Percentiles rank a stretch among this genome's conserved stretches.
Evolutionary conservation across 805 yeast genomes (phyloP).

Genomic region (Metschnikowia picachoensis): DNA sequence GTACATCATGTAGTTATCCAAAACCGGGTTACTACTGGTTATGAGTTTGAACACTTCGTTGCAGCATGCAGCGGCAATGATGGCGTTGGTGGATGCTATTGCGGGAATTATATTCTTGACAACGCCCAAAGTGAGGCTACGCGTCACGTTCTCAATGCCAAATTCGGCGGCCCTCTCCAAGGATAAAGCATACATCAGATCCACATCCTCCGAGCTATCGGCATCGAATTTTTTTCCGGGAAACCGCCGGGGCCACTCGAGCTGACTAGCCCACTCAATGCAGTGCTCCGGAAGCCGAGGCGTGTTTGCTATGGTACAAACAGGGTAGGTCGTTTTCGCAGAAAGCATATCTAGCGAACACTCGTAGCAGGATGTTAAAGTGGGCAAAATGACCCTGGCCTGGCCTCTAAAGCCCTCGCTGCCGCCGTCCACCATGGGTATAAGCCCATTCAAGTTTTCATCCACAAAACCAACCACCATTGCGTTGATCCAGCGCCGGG

Average conservation of each 20-base stretch:
- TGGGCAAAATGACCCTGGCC: conserved; percentile 80
- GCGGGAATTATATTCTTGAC: conserved; percentile 92
- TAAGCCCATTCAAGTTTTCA: conserved; percentile 29
- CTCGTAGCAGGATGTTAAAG: conserved; percentile 86
- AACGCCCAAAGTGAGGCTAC: conserved; percentile 73
- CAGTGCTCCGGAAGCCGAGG: conserved; percentile 96
- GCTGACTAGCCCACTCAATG: conserved; percentile 80
- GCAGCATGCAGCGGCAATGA: conserved; percentile 85
- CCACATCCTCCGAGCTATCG: conserved; percentile 64
- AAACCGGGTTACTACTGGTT: conserved; percentile 60
- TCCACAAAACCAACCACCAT: conserved; percentile 62
- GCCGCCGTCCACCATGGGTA: conserved; percentile 82
- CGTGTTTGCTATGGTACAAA: conserved; percentile 90
- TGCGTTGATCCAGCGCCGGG: conserved; percentile 85
- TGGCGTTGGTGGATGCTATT: conserved; percentile 89
- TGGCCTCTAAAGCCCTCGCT: conserved; percentile 95
- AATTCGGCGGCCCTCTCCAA: conserved; percentile 56
- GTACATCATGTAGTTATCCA: conserved; percentile 81
- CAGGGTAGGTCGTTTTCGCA: conserved; percentile 66
- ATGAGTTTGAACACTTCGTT: conserved; percentile 80
- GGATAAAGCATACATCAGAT: conserved; percentile 57
- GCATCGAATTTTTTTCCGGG: conserved; percentile 54
- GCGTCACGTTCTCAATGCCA: conserved; percentile 73
- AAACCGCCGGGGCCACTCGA: conserved; percentile 63
- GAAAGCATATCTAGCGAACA: conserved; percentile 79